Evolutionary conservation across 2,329 filamentous ascomycete species (phyloP).

Genomic region (Stenocarpella maydis): DNA sequence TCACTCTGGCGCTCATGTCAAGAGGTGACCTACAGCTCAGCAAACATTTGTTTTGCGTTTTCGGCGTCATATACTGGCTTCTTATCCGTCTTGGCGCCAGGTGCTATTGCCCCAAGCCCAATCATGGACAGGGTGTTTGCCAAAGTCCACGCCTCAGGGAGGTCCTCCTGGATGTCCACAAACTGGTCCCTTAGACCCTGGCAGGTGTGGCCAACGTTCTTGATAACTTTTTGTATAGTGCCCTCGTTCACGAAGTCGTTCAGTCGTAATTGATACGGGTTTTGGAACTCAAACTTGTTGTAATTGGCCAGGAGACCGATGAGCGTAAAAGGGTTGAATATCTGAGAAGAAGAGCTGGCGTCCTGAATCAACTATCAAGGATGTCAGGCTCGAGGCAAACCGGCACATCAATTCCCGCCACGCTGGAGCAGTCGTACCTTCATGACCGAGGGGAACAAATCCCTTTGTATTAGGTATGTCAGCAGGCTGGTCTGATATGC

Average conservation of each 20-base stretch:
- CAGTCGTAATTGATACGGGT: conserved; percentile 89
- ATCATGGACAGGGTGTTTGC: conserved; percentile 83
- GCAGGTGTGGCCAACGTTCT: conserved; percentile 78
- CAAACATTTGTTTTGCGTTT: conserved; percentile 82
- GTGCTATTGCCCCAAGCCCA: conserved; percentile 79
- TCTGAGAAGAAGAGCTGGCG: conserved; percentile 68
- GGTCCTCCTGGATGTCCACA: conserved; percentile 85
- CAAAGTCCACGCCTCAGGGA: conserved; percentile 89
- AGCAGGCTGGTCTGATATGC: conserved; percentile 94
- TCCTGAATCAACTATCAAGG: conserved; percentile 78
- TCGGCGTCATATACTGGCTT: conserved; percentile 74
- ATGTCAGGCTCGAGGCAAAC: background rate
- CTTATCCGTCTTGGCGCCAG: conserved; percentile 70
- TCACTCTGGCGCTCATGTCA: background rate
- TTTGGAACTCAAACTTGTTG: conserved; percentile 99
- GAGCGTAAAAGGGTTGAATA: conserved; percentile 80
- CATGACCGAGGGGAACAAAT: conserved; percentile 93
- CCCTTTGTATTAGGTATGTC: conserved; percentile 93
- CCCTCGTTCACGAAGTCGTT: conserved; percentile 95
- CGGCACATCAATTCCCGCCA: background rate
- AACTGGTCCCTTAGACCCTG: conserved; percentile 75
- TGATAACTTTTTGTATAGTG: conserved; percentile 83
- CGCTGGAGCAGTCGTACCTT: conserved; percentile 67
- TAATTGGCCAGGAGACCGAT: conserved; percentile 93
- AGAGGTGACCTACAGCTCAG: conserved; percentile 69